Percentiles rank a stretch among this genome's conserved stretches.
Conservation (phyloP, 495 filamentous ascomycete genomes). For the Podospora didyma region DNA sequence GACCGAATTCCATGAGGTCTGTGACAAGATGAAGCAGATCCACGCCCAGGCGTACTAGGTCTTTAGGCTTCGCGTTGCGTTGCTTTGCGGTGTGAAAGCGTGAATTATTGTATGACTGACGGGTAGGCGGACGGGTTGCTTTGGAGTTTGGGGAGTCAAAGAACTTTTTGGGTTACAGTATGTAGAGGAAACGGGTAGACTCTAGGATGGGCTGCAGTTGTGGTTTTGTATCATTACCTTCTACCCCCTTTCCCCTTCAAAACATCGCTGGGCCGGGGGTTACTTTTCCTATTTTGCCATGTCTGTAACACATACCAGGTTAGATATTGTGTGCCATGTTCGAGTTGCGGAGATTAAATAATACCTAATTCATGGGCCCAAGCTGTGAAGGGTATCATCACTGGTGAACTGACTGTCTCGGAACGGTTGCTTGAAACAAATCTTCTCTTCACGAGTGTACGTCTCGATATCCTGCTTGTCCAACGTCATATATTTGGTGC, state of each 20-base stretch:
- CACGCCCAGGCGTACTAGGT: slow-evolving; percentile 7
- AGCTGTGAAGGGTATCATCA: too few species aligned
- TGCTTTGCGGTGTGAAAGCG: background rate
- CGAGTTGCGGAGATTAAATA: too few species aligned
- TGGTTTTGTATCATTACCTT: too few species aligned
- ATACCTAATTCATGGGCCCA: too few species aligned
- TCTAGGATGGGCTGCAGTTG: too few species aligned
- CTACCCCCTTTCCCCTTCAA: background rate
- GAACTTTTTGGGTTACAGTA: background rate
- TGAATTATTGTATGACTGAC: background rate
- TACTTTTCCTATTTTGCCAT: background rate
- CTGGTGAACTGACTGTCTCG: too few species aligned
- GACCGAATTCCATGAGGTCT: slow-evolving; percentile 4
- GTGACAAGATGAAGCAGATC: slow-evolving; percentile 12
- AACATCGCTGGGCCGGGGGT: background rate
- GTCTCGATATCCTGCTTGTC: too few species aligned
- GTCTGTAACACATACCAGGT: background rate
- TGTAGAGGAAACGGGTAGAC: background rate
- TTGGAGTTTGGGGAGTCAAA: too few species aligned
- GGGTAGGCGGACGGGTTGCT: too few species aligned
- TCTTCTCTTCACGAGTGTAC: too few species aligned
- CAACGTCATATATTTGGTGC: too few species aligned
- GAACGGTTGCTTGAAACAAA: too few species aligned
- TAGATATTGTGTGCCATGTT: background rate
- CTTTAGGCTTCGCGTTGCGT: background rate